Conservation (phyloP, 768 basidiomycete species). For the Gyrodon lividus region DNA sequence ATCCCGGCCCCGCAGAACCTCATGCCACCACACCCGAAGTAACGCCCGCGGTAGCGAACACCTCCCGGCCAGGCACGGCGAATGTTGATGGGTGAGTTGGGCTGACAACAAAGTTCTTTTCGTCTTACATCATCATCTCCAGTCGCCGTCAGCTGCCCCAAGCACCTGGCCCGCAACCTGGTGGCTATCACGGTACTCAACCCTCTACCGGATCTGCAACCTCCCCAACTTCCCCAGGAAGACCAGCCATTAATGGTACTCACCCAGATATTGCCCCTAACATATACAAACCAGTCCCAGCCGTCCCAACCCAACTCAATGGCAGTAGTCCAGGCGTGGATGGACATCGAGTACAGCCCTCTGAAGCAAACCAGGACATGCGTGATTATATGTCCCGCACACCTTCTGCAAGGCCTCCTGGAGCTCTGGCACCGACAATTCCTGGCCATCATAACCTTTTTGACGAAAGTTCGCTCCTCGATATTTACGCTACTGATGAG, state of each 20-base stretch:
- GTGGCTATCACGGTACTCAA: slow-evolving; percentile 12
- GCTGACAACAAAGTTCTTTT: background rate
- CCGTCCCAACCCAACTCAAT: slow-evolving; percentile 21
- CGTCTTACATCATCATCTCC: background rate
- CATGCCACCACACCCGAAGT: slow-evolving; percentile 10
- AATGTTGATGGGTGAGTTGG: slow-evolving; percentile 23
- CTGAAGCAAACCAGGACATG: slow-evolving; percentile 12
- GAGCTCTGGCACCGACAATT: slow-evolving; percentile 26
- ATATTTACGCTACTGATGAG: slow-evolving; percentile 24
- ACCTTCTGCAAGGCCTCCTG: slow-evolving; percentile 28
- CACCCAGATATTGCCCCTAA: slow-evolving; percentile 22
- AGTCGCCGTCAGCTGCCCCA: slow-evolving; percentile 32
- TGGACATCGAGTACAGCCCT: background rate
- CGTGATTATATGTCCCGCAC: slow-evolving; percentile 21
- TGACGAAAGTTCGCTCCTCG: slow-evolving; percentile 24
- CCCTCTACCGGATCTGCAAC: slow-evolving; percentile 23
- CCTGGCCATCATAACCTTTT: slow-evolving; percentile 22
- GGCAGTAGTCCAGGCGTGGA: slow-evolving; percentile 10
- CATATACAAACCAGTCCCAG: slow-evolving; percentile 32
- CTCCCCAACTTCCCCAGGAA: slow-evolving; percentile 19
- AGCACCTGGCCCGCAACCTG: slow-evolving; percentile 21
- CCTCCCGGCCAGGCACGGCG: slow-evolving; percentile 27
- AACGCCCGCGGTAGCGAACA: slow-evolving; percentile 6
- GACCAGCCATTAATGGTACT: slow-evolving; percentile 1
- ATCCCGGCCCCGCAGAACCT: slow-evolving; percentile 16